Evolutionary conservation across 225 moss, liverwort and hornwort species (phyloP).

Genomic region (Bryoerythrophyllum caledonicum): DNA sequence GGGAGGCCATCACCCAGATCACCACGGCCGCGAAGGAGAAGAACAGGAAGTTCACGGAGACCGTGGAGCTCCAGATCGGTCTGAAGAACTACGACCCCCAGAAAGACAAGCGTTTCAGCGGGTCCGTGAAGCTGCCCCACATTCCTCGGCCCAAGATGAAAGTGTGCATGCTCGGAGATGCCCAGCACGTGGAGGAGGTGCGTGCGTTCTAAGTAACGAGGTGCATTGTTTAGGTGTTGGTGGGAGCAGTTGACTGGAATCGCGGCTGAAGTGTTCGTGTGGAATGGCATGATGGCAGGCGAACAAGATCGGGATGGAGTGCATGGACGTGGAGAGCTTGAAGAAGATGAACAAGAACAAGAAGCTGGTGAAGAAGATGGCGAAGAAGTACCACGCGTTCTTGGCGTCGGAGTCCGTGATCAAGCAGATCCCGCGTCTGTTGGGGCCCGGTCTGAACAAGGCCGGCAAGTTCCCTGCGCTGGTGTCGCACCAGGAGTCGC

Average conservation of each 20-base stretch:
- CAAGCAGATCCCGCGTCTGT: slow-evolving; percentile 81
- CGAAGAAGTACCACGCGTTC: slow-evolving; percentile 87
- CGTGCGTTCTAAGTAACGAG: too few relatives aligned
- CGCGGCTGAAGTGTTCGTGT: too few relatives aligned
- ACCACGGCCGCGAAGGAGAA: slow-evolving; percentile 56
- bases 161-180: slow-evolving; percentile 70
- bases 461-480: slow-evolving; percentile 86
- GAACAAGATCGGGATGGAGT: slow-evolving; percentile 74
- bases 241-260: too few relatives aligned
- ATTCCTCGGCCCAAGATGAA: slow-evolving; percentile 68
- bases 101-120: slow-evolving; percentile 74
- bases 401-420: slow-evolving; percentile 84
- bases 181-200: slow-evolving; percentile 65
- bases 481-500: slow-evolving; percentile 80
- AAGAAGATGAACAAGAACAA: slow-evolving; percentile 98
- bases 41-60: slow-evolving; percentile 61
- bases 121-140: slow-evolving; percentile 63
- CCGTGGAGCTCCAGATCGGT: slow-evolving; percentile 68
- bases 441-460: slow-evolving; percentile 87
- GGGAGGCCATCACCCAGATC: slow-evolving; percentile 54
- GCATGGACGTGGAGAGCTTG: slow-evolving; percentile 81
- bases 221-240: too few relatives aligned
- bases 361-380: slow-evolving; percentile 90
- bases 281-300: slow-evolving; percentile 40
- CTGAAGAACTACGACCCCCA: slow-evolving; percentile 74